Evolutionary conservation across 1,284 basidiomycete species (phyloP).

Genomic region (Austroboletus novae-zelandiae): DNA sequence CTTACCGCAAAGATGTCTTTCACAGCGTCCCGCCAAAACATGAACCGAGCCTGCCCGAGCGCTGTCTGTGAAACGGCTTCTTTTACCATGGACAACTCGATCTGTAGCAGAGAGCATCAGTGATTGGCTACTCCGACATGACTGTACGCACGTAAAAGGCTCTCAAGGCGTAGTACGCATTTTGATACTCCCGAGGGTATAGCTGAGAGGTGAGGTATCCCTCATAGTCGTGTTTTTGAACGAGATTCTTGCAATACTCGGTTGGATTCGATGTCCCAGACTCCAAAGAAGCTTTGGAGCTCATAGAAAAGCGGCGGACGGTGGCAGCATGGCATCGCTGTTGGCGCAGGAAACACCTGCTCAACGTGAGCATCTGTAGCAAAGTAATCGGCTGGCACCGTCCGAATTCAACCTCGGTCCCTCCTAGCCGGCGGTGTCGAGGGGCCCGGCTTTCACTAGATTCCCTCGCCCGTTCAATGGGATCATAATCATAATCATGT

Average conservation of each 20-base stretch:
- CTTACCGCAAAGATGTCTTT: constrained; percentile 69
- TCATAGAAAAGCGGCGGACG: constrained; percentile 16
- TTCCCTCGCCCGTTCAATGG: background rate
- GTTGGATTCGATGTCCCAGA: constrained; percentile 42
- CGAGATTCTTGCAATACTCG: constrained; percentile 65
- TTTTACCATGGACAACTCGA: constrained; percentile 81
- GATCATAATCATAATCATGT: constrained; percentile 18
- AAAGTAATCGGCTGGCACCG: background rate
- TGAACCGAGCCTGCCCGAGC: constrained; percentile 86
- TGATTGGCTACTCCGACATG: background rate
- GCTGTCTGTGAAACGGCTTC: constrained; percentile 77
- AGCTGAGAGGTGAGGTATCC: constrained; percentile 76
- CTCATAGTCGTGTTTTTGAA: constrained; percentile 79
- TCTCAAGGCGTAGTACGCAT: constrained; percentile 78
- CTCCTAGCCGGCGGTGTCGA: constrained; percentile 21
- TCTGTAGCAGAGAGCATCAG: constrained; percentile 42
- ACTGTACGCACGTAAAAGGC: constrained; percentile 77
- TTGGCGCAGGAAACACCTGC: constrained; percentile 7
- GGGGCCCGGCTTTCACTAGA: constrained; percentile 13
- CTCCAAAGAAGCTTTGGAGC: constrained; percentile 2
- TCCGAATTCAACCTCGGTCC: constrained; percentile 5
- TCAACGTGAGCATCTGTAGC: constrained; percentile 20
- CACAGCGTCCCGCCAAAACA: constrained; percentile 91
- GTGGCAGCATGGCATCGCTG: constrained; percentile 1
- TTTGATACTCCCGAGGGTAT: constrained; percentile 65